phyloP scores from a whole-genome alignment of 192 early-diverging fungal species.

The Linnemannia zychae region DNA sequence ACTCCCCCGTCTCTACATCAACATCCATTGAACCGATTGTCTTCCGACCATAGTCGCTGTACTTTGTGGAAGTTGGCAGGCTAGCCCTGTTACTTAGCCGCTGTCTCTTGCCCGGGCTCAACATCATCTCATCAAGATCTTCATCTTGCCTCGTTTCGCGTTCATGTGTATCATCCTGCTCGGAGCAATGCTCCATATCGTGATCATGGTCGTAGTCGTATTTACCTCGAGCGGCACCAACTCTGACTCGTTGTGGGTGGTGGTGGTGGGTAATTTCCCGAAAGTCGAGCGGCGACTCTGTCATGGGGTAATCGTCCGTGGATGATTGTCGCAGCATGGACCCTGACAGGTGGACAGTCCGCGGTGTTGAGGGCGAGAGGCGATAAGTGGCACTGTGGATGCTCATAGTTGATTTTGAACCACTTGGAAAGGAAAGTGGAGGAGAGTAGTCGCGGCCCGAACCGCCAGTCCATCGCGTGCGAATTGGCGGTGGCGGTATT shows the following conservation, averaged over 20 bases:
- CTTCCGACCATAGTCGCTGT: neutral
- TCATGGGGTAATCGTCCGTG: constrained; percentile 4
- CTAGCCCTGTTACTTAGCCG: neutral
- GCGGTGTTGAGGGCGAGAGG: constrained; percentile 41
- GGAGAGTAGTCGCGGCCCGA: constrained; percentile 7
- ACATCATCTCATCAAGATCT: neutral
- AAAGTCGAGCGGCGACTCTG: constrained; percentile 34
- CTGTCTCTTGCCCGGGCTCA: constrained; percentile 9
- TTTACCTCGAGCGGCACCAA: neutral
- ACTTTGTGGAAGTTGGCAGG: neutral
- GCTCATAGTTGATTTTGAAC: constrained; percentile 3
- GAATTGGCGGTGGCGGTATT: constrained; percentile 34
- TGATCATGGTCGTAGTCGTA: constrained; percentile 8
- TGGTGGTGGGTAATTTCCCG: neutral
- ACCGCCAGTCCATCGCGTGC: constrained; percentile 22
- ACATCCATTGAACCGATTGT: neutral
- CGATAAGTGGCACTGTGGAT: constrained; percentile 9
- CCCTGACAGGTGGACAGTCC: constrained; percentile 10
- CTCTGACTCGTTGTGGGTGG: neutral
- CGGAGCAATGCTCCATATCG: constrained; percentile 39
- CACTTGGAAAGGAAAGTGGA: constrained; percentile 19
- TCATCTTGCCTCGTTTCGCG: constrained; percentile 14
- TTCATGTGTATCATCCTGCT: constrained; percentile 12
- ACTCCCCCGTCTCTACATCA: neutral
- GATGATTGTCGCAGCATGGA: constrained; percentile 5